Percentiles rank a stretch among this genome's conserved stretches.
These are phyloP conservation scores for Neurospora sp. DNA, from an alignment of 495 filamentous ascomycete species.

Conservation along the genomic window DNA sequence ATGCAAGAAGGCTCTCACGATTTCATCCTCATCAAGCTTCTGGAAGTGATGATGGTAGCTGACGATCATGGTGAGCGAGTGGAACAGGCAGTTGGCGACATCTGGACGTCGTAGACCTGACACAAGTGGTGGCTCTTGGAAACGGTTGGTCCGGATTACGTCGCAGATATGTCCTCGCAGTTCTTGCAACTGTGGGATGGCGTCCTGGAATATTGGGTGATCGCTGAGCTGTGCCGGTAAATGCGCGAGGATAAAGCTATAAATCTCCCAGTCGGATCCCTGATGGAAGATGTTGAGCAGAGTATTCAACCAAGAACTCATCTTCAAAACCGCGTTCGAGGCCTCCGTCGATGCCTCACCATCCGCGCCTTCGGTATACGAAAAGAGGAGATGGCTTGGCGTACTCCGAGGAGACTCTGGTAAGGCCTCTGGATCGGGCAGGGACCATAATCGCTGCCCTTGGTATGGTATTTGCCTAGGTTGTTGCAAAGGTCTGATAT, in stretches of 20 bases:
- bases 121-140: constrained; percentile 61
- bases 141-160: constrained; percentile 62
- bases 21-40: constrained; percentile 78
- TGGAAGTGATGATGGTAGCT: constrained; percentile 79
- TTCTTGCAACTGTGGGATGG: constrained; percentile 61
- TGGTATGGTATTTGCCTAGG: constrained; percentile 22
- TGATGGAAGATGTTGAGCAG: constrained; percentile 64
- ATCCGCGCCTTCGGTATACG: constrained; percentile 5
- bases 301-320: constrained; percentile 66
- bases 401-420: constrained; percentile 32
- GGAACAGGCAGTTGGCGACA: constrained; percentile 78
- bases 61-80: constrained; percentile 71
- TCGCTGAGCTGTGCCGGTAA: constrained; percentile 84
- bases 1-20: constrained; percentile 72
- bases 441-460: constrained; percentile 40
- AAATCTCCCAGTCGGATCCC: constrained; percentile 85
- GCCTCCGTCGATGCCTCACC: constrained; percentile 6
- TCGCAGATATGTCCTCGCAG: constrained; percentile 72
- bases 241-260: constrained; percentile 81
- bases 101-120: constrained; percentile 79
- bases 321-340: constrained; percentile 42
- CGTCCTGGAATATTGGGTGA: constrained; percentile 67
- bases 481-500: constrained; percentile 26
- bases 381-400: constrained; percentile 36
- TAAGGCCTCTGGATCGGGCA: constrained; percentile 41